phyloP scores from a whole-genome alignment of 2,329 filamentous ascomycete genomes.

The Pezicula carpinea region DNA sequence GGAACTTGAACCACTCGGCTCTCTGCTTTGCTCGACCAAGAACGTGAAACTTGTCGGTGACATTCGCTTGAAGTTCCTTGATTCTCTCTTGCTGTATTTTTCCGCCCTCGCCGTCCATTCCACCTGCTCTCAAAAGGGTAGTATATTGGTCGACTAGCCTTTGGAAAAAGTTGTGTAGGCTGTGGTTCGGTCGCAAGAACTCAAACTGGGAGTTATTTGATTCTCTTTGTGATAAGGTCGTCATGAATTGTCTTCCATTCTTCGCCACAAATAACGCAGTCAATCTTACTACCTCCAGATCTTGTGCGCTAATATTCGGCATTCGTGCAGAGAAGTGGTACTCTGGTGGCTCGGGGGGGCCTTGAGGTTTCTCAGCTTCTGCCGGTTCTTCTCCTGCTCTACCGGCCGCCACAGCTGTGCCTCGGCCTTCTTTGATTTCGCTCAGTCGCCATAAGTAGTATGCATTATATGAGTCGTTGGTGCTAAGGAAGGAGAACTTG shows the following conservation, averaged over 20 bases:
- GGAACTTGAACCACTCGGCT: slow-evolving; percentile 80
- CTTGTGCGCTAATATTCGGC: slow-evolving; percentile 94
- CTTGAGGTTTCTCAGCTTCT: slow-evolving; percentile 64
- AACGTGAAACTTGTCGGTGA: slow-evolving; percentile 74
- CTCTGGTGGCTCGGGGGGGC: slow-evolving; percentile 78
- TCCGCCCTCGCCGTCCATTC: slow-evolving; percentile 55
- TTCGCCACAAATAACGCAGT: slow-evolving; percentile 91
- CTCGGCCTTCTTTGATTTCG: slow-evolving; percentile 80
- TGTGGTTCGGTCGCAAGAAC: slow-evolving; percentile 92
- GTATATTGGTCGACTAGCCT: slow-evolving; percentile 91
- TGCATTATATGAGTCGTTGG: slow-evolving; percentile 75
- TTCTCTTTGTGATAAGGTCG: slow-evolving; percentile 81
- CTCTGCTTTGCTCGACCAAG: slow-evolving; percentile 78
- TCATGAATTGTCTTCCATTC: slow-evolving; percentile 90
- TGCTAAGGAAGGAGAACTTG: slow-evolving; percentile 86
- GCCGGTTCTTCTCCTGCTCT: slow-evolving; percentile 59
- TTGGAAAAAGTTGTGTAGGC: slow-evolving; percentile 92
- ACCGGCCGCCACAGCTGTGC: slow-evolving; percentile 73
- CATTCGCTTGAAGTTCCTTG: slow-evolving; percentile 67
- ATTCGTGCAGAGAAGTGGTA: slow-evolving; percentile 94
- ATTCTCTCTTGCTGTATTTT: slow-evolving; percentile 70
- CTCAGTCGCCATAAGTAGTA: slow-evolving; percentile 89
- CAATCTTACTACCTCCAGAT: slow-evolving; percentile 69
- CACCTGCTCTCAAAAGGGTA: slow-evolving; percentile 65
- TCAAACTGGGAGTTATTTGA: slow-evolving; percentile 91